A percentile compares a stretch with the other conserved stretches of the same genome.
phyloP scores from a whole-genome alignment of 768 basidiomycete species.

The Solioccasus polychromus region DNA sequence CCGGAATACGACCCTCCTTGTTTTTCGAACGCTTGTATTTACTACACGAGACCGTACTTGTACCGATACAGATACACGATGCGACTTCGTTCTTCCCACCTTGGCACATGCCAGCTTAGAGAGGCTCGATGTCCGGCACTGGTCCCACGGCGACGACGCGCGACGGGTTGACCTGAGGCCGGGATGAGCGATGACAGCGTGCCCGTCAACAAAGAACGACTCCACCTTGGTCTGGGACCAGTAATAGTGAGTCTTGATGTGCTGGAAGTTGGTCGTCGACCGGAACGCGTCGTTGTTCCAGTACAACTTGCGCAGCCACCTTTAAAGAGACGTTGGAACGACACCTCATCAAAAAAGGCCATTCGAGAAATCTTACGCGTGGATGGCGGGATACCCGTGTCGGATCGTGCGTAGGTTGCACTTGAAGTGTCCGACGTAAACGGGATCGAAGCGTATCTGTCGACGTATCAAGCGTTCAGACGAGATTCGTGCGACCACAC shows the following conservation, averaged over 20 bases:
- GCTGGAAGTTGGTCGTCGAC: constrained; percentile 83
- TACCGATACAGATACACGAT: not conserved
- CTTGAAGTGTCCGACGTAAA: constrained; percentile 91
- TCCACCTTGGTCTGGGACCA: constrained; percentile 31
- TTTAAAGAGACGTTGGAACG: constrained; percentile 26
- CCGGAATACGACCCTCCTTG: not conserved
- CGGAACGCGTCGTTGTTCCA: constrained; percentile 90
- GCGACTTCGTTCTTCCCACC: too few relatives aligned
- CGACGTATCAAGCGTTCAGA: too few relatives aligned
- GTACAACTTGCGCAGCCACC: constrained; percentile 86
- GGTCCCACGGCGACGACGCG: constrained; percentile 79
- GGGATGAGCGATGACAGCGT: not conserved
- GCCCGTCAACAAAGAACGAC: not conserved
- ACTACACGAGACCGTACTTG: not conserved
- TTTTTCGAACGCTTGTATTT: not conserved
- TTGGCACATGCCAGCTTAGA: constrained; percentile 31
- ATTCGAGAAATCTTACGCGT: constrained; percentile 38
- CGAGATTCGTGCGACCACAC: too few relatives aligned
- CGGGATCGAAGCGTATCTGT: constrained; percentile 85
- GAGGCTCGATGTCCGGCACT: constrained; percentile 59
- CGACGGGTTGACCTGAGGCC: constrained; percentile 69
- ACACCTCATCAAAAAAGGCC: too few relatives aligned
- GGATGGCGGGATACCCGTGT: constrained; percentile 79
- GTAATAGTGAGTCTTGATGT: constrained; percentile 51
- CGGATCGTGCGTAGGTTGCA: constrained; percentile 88